Base-by-base conservation (phyloP, 306 rosid genomes). In the Acacia confusa region DNA sequence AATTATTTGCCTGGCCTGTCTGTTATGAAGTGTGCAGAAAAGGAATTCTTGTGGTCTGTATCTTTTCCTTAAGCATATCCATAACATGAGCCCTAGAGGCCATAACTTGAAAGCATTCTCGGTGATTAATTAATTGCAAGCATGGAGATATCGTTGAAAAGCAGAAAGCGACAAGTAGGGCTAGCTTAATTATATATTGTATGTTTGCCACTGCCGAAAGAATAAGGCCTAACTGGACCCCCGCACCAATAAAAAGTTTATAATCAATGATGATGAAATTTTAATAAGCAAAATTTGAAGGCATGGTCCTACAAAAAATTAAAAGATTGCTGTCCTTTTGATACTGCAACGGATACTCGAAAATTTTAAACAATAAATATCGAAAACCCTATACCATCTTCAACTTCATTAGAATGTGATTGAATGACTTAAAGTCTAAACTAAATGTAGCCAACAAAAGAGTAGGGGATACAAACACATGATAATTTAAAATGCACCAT, bases 131-230 rank as follows among this genome's bases (percentile, higher is more conserved):
- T 28, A 53, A 74, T 63, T 28, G 40, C 8, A 36, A 36, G 40
- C 40, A 36, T 5, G 40, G 40, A 36, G 40, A 34, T 36, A 25
- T 53, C 2, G 6, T 32, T 52, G 12, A 44, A 36, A 11, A 52
- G 27, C 43, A 20, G 50, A 52, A 73, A 53, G 65, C 65, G 48
- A 52, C 50, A 53, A n/a, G n/a, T 9, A 12, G 15, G 9, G 43
- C 32, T 32, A 13, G 61, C 34, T 20, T 34, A 60, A 60, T 60
- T 4, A 19, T 34, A 74, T 53, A 50, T 12, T 13, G 4, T 5
- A 11, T 74, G 78, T 52, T 53, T 53, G 48, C 67, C 78, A 74
- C 78, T 19, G 67, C 32, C 78, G 34, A 74, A 74, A 34, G 34
- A 9, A 34, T 3, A 6, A 1, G 15, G 67, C 32, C 16, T 6